Base-by-base conservation (phyloP, 495 filamentous ascomycete genomes). In the Penicillium canariense region DNA sequence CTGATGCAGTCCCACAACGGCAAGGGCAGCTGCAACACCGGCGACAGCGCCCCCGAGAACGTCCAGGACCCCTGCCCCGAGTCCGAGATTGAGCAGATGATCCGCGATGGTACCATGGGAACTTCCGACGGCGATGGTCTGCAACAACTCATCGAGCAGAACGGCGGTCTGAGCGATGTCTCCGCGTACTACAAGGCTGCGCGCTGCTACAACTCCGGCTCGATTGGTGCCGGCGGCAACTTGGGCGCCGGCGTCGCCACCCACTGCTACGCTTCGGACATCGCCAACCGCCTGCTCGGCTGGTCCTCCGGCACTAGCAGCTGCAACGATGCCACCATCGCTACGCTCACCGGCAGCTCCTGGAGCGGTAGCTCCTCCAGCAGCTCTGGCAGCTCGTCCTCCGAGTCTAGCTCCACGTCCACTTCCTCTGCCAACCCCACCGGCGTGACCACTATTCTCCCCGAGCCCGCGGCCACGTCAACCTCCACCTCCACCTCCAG, bases 161-260 rank as follows among this genome's bases (percentile, higher is more conserved):
- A 60, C 36, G 60, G 66, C 14, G 69, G 66, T 9, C 54, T 39
- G 14, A 57, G 36, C 15, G 70, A 69, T 40, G 73, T 56, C 4
- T 51, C 67, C 11, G 62, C 63, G 20, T 81, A 71, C 66, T 84
- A 84, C 68, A 66, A 66, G 46, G 77, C 73, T 4, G 77, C 80
- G 5, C 71, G 80, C 38, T 70, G 75, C 45, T 85, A 84, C 68
- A 85, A 85, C 73, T 82, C 81, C 26, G 82, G 82, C 52, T 74
- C 71, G 12, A 46, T 84, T 31, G 73, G 55, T 27, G 6, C 62
- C 14, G 62, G 57, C 27, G 74, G 73, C 7, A 79, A 83, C 62
- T 64, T 84, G n/a, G 73, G 72, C 50, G 57, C 62, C 10, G 81
- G 80, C 11, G 56, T 65, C 34, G 78, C 80, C 18, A 84, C 82